Conservation (phyloP, 768 basidiomycete genomes). For the Cystofilobasidium bisporidii region DNA sequence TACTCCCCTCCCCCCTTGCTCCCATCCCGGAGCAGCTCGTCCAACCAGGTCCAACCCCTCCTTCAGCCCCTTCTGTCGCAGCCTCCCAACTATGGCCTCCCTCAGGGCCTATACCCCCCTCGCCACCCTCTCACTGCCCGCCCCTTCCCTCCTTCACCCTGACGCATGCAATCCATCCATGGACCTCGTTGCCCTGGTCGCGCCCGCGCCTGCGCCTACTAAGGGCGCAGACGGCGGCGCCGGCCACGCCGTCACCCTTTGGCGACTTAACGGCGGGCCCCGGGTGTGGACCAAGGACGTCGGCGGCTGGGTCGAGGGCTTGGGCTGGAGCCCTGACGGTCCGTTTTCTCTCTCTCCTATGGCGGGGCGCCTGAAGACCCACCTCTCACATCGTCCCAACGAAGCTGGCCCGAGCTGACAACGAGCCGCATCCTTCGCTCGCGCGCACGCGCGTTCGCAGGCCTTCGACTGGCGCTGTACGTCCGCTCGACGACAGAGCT, state of each 20-base stretch:
- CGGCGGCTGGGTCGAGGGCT: slow-evolving; percentile 1
- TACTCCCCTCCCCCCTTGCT: no score
- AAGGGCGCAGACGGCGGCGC: background rate
- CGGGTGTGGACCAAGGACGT: slow-evolving; percentile 17
- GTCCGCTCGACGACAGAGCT: background rate
- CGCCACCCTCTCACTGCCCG: background rate
- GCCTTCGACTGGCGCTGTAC: slow-evolving; percentile 10
- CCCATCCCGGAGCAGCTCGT: no score
- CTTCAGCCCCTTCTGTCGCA: no score
- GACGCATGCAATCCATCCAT: slow-evolving; percentile 23
- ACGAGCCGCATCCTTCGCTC: background rate
- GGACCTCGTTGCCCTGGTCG: slow-evolving; percentile 24
- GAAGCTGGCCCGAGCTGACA: background rate
- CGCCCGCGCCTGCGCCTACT: background rate
- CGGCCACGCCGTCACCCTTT: background rate
- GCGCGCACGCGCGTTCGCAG: background rate
- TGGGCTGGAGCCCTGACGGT: slow-evolving; percentile 27
- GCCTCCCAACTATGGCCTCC: background rate
- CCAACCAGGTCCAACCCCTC: no score
- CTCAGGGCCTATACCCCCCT: background rate
- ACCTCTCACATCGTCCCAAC: background rate
- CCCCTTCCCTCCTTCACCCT: slow-evolving; percentile 9
- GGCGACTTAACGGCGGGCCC: slow-evolving; percentile 13
- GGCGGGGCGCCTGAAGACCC: no score
- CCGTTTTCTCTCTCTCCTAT: no score